A percentile compares a stretch with the other conserved stretches of the same genome.
These are phyloP conservation scores for Thalassia testudinum DNA, from an alignment of 116 monocot genomes.

Conservation along the genomic window DNA sequence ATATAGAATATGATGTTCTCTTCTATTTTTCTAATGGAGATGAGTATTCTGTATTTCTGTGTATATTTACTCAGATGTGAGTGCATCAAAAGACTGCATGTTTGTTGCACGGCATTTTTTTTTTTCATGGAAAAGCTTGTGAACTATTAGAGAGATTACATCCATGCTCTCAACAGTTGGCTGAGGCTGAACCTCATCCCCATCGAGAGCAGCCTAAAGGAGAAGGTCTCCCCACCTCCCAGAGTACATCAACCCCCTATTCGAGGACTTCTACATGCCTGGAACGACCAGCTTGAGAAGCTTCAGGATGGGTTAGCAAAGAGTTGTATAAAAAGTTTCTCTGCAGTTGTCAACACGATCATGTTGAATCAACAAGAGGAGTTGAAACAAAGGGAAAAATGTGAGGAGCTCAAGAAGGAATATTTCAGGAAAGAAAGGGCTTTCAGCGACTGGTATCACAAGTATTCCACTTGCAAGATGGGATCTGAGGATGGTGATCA, in stretches of 20 bases:
- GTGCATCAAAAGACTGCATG: no score
- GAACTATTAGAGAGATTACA: constrained; percentile 51
- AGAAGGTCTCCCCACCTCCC: constrained; percentile 49
- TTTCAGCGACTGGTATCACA: constrained; percentile 65
- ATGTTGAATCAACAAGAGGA: constrained; percentile 53
- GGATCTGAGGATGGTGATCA: constrained; percentile 9
- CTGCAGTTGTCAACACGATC: constrained; percentile 38
- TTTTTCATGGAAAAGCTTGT: constrained; percentile 51
- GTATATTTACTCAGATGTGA: no score
- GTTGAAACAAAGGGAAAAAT: constrained; percentile 40
- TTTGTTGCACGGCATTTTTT: no score
- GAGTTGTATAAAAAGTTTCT: constrained; percentile 32
- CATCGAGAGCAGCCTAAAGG: constrained; percentile 48
- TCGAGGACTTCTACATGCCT: constrained; percentile 33
- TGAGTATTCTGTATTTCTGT: no score
- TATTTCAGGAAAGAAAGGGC: constrained; percentile 26
- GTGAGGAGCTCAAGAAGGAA: constrained; percentile 30
- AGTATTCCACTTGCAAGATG: constrained; percentile 9
- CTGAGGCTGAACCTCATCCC: constrained; percentile 53
- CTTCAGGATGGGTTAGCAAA: constrained; percentile 33
- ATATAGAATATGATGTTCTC: no score
- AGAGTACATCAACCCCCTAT: constrained; percentile 27
- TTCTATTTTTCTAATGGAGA: no score
- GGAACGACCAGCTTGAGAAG: constrained; percentile 64
- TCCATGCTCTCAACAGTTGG: constrained; percentile 59